Evolutionary conservation across 306 rosid genomes (phyloP).

Genomic region (Astragalus glycyphyllos): DNA sequence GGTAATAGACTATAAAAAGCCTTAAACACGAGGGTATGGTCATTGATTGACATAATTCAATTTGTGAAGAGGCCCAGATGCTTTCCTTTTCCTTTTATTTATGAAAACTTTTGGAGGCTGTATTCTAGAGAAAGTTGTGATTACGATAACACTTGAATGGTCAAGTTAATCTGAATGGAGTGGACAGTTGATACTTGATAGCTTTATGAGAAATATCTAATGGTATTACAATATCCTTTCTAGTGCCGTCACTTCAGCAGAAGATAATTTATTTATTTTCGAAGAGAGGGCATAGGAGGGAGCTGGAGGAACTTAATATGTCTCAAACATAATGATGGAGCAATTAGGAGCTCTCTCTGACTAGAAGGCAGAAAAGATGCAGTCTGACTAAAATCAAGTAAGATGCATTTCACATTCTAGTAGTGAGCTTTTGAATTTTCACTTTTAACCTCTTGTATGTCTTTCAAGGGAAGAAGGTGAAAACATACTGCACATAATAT

Average conservation of each 20-base stretch:
- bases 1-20: neutral
- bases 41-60: conserved; percentile 36
- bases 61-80: conserved; percentile 12
- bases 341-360: no score
- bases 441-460: neutral
- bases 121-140: neutral
- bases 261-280: no score
- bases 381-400: conserved; percentile 10
- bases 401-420: conserved; percentile 1
- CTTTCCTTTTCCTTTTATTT: neutral
- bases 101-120: neutral
- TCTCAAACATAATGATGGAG: no score
- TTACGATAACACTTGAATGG: conserved; percentile 3
- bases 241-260: no score
- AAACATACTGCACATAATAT: neutral
- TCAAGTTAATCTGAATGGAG: neutral
- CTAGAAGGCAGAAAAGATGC: neutral
- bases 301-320: no score
- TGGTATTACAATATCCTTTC: no score
- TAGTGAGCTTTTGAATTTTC: neutral
- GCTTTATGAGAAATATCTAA: no score
- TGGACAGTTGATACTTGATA: neutral
- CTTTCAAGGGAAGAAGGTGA: neutral
- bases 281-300: no score
- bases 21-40: neutral